phyloP scores from a whole-genome alignment of 805 yeast genomes.

The Hanseniaspora thailandica region DNA sequence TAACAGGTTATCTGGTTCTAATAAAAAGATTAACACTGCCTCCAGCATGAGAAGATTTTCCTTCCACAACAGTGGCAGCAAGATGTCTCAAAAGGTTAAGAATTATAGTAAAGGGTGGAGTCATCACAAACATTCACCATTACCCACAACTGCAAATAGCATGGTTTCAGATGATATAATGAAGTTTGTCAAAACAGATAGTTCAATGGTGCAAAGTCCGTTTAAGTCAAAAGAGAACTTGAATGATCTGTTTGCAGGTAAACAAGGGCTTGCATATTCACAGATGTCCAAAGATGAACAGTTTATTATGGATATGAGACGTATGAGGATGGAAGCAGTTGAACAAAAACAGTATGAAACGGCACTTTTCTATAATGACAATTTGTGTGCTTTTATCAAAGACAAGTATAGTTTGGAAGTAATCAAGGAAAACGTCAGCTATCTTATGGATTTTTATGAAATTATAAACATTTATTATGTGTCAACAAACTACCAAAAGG shows the following conservation, averaged over 20 bases:
- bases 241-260: not conserved
- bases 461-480: not conserved
- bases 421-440: not conserved
- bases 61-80: slow-evolving; percentile 28
- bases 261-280: not conserved
- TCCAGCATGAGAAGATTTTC: slow-evolving; percentile 6
- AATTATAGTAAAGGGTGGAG: not conserved
- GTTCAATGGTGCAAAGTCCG: not conserved
- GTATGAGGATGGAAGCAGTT: not conserved
- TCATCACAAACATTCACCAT: not conserved
- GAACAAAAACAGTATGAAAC: slow-evolving; percentile 75
- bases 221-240: not conserved
- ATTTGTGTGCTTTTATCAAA: slow-evolving; percentile 66
- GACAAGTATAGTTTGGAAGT: slow-evolving; percentile 58
- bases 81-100: slow-evolving; percentile 19
- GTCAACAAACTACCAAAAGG: slow-evolving; percentile 38
- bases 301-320: not conserved
- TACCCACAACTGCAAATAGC: not conserved
- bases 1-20: not conserved
- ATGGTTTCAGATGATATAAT: not conserved
- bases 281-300: not conserved
- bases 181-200: not conserved
- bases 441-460: slow-evolving; percentile 7
- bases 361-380: slow-evolving; percentile 86
- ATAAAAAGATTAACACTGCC: not conserved